Evolutionary conservation across 768 basidiomycete genomes (phyloP), one percentile per base, ranked within the genome.

Genomic region (Xerocomus spinulosus): DNA sequence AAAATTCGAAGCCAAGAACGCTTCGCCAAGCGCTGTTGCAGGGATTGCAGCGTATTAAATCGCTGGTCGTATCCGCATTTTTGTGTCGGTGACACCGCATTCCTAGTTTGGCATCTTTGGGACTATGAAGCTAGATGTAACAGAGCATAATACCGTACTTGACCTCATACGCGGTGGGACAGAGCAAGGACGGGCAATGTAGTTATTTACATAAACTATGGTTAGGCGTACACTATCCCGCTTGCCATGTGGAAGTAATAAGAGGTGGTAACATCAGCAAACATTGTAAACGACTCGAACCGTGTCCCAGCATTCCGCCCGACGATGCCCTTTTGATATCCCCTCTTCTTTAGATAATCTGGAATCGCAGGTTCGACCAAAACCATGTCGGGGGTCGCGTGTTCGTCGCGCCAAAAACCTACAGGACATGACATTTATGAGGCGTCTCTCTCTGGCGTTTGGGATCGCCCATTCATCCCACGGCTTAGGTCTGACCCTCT

Each of bases 391-490:
- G 66, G 53, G 54, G 57, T 51, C 34, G 49, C 43, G 40, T 47
- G 39, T 55, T 54, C 50, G 42, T 51, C 48, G 45, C 54, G 53
- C 46, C 53, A 52, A 54, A 58, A 53, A 53, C 73, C 63, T 41
- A 71, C 69, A 34, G 65, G 72, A 56, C 78, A 77, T 48, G 76
- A 81, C 48, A 63, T 77, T 40, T 82, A 73, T 56, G 78, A 83
- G 43, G 72, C 68, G 42, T 74, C 69, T 50, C 66, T 78, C 28
- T 69, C 76, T 52, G 78, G 80, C 48, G 74, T 78, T 41, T 72
- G 73, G 56, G 71, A 78, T 53, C 78, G 73, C 33, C 77, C 80
- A 42, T 70, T 69, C 63, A 74, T 85, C 67, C 81, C 85, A 49
- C 75, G 63, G 42, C 73, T 83, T 34, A 75, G 77, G 57, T 80